Percentiles rank a stretch among this genome's conserved stretches.
Conservation (phyloP, 2,329 filamentous ascomycete species). For the Neofusicoccum ribis region DNA sequence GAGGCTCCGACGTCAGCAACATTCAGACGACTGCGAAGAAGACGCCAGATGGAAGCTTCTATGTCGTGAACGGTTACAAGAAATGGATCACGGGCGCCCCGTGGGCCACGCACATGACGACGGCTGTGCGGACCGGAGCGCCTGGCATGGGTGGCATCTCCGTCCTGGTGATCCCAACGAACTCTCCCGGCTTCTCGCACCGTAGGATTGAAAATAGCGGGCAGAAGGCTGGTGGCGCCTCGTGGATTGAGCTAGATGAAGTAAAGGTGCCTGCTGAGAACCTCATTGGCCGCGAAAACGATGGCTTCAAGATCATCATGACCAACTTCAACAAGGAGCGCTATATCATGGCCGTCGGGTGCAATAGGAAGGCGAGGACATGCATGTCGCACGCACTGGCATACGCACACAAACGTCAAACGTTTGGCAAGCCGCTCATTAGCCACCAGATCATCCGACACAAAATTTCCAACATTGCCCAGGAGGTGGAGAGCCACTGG, state of each 20-base stretch:
- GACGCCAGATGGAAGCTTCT: slow-evolving; percentile 71
- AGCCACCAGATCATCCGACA: slow-evolving; percentile 59
- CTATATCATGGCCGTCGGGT: slow-evolving; percentile 57
- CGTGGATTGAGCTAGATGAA: slow-evolving; percentile 58
- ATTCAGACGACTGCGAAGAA: slow-evolving; percentile 67
- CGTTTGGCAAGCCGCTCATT: slow-evolving; percentile 61
- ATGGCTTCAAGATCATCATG: slow-evolving; percentile 61
- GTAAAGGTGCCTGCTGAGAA: slow-evolving; percentile 57
- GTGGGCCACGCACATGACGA: slow-evolving; percentile 62
- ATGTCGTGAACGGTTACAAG: slow-evolving; percentile 67
- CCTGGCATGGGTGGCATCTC: slow-evolving; percentile 57
- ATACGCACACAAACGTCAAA: slow-evolving; percentile 55
- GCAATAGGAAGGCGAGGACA: slow-evolving; percentile 59
- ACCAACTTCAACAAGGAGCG: slow-evolving; percentile 56
- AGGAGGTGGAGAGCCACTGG: slow-evolving; percentile 62
- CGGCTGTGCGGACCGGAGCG: slow-evolving; percentile 61
- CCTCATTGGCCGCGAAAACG: slow-evolving; percentile 55
- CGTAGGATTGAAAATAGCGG: slow-evolving; percentile 64
- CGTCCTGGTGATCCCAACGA: slow-evolving; percentile 58
- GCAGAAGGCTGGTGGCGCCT: slow-evolving; percentile 64
- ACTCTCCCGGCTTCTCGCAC: slow-evolving; percentile 51
- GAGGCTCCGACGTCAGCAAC: slow-evolving; percentile 63
- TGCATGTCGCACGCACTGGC: slow-evolving; percentile 56
- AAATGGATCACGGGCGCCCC: slow-evolving; percentile 68
- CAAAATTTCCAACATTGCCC: slow-evolving; percentile 61